Percentiles rank a stretch among this genome's conserved stretches.
Evolutionary conservation across 768 basidiomycete species (phyloP).

Genomic region (Agaricus subrufescens): DNA sequence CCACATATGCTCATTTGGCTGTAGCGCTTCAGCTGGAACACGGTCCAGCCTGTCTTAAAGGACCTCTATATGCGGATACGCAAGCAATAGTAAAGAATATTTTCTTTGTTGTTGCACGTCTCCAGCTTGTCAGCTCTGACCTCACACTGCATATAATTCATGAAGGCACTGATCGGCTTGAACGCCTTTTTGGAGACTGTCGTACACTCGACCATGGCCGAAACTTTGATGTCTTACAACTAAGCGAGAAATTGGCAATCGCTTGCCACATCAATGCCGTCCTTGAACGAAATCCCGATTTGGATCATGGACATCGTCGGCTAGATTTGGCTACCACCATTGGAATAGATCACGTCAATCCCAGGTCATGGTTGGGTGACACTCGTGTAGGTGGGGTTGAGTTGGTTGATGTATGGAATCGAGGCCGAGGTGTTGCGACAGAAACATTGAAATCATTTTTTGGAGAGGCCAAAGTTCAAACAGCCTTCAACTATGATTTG

Average conservation of each 20-base stretch:
- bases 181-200: conserved; percentile 18
- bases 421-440: conserved; percentile 7
- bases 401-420: conserved; percentile 6
- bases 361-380: conserved; percentile 17
- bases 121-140: conserved; percentile 14
- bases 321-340: conserved; percentile 9
- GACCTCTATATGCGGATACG: conserved; percentile 20
- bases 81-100: conserved; percentile 23
- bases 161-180: conserved; percentile 22
- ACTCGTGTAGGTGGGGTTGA: conserved; percentile 13
- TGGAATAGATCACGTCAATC: conserved; percentile 22
- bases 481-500: not conserved
- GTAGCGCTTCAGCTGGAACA: no score
- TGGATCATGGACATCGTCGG: conserved; percentile 18
- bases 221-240: conserved; percentile 19
- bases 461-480: not conserved
- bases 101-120: conserved; percentile 17
- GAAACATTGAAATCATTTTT: not conserved
- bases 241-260: conserved; percentile 17
- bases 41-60: not conserved
- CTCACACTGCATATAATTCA: conserved; percentile 15
- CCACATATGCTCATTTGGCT: no score
- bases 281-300: conserved; percentile 17
- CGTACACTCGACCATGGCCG: conserved; percentile 18
- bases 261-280: conserved; percentile 14